Evolutionary conservation across 208 protist species (phyloP).

Genomic region (Leishmania guyanensis): DNA sequence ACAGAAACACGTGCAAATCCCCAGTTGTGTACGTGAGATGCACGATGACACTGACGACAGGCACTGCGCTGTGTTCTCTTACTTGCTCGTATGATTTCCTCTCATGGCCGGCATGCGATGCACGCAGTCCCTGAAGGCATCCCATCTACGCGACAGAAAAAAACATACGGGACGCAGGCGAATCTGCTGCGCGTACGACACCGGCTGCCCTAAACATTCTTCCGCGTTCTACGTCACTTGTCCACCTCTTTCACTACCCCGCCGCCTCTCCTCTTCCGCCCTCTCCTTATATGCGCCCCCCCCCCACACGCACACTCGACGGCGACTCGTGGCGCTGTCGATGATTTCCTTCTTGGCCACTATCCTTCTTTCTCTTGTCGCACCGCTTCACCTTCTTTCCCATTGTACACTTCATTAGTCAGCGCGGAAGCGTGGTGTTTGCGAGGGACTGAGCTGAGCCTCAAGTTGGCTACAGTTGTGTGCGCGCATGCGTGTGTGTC

Average conservation of each 20-base stretch:
- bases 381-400: neutral
- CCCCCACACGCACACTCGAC: neutral
- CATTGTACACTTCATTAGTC: neutral
- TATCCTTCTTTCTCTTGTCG: neutral
- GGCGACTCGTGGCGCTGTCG: neutral
- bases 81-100: too few relatives aligned
- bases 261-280: neutral
- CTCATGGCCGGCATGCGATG: neutral
- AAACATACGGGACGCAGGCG: neutral
- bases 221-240: constrained; percentile 8
- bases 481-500: neutral
- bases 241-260: neutral
- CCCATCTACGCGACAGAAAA: neutral
- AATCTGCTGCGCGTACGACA: neutral
- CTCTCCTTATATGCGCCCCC: neutral
- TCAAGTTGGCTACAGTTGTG: neutral
- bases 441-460: neutral
- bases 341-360: neutral
- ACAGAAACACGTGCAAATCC: constrained; percentile 35
- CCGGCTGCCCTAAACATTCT: neutral
- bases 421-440: neutral
- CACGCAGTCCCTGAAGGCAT: neutral
- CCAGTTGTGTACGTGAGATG: constrained; percentile 37
- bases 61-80: neutral
- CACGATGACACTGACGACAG: neutral